Evolutionary conservation across 2,329 filamentous ascomycete genomes (phyloP).

Genomic region (Colletotrichum sp.): DNA sequence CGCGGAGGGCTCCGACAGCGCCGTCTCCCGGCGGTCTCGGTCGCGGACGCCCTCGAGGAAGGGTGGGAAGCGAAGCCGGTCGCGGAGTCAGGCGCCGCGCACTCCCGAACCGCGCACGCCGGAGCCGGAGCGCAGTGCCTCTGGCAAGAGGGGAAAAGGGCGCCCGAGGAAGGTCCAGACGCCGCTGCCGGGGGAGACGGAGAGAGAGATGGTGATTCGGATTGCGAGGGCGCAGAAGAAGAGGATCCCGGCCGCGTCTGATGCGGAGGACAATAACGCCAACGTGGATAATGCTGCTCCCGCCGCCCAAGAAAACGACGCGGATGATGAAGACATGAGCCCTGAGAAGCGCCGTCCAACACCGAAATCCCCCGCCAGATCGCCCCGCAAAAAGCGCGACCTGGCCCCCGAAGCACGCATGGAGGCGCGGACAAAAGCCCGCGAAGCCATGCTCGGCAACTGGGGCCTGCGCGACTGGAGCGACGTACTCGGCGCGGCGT

Average conservation of each 20-base stretch:
- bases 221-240: slow-evolving; percentile 44
- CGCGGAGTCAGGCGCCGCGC: slow-evolving; percentile 2
- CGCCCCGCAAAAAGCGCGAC: slow-evolving; percentile 15
- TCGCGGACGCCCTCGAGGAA: not conserved
- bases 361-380: slow-evolving; percentile 12
- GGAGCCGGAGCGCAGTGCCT: not conserved
- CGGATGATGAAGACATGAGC: not conserved
- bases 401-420: not conserved
- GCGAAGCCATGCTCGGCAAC: slow-evolving; percentile 29
- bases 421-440: slow-evolving; percentile 23
- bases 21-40: slow-evolving; percentile 4
- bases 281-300: accelerated
- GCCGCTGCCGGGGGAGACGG: slow-evolving; percentile 47
- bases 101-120: slow-evolving; percentile 18
- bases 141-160: slow-evolving; percentile 30
- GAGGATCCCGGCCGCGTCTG: slow-evolving; percentile 21
- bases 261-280: slow-evolving; percentile 3
- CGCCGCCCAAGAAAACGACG: not conserved
- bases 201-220: slow-evolving; percentile 49
- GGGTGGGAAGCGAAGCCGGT: not conserved
- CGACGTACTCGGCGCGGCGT: slow-evolving; percentile 80
- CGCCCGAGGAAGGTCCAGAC: slow-evolving; percentile 44
- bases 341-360: not conserved
- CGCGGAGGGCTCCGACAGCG: slow-evolving; percentile 2
- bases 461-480: slow-evolving; percentile 76